A percentile compares a stretch with the other conserved stretches of the same genome.
phyloP scores from a whole-genome alignment of 495 filamentous ascomycete genomes.

The Baudoinia panamericana region DNA sequence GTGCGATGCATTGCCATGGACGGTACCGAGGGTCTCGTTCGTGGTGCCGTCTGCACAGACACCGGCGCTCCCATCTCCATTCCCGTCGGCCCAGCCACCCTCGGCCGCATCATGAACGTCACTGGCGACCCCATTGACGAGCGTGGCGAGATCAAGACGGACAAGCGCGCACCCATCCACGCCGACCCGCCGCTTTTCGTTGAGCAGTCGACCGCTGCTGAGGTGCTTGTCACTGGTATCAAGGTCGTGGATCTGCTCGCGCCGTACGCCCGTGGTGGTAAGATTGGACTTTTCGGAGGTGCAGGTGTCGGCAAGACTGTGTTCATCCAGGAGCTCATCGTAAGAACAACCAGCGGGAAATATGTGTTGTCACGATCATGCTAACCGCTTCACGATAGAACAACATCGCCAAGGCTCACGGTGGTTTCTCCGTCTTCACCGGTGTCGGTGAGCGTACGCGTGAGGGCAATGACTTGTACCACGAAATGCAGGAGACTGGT shows the following conservation, averaged over 20 bases:
- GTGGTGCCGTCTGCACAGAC: slow-evolving; percentile 71
- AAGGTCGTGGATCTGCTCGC: slow-evolving; percentile 98
- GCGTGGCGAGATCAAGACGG: slow-evolving; percentile 90
- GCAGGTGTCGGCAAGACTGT: slow-evolving; percentile 99
- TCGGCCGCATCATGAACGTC: slow-evolving; percentile 99
- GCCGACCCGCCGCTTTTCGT: slow-evolving; percentile 78
- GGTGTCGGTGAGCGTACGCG: slow-evolving; percentile 99
- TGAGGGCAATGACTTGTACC: slow-evolving; percentile 99
- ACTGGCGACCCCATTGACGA: slow-evolving; percentile 99
- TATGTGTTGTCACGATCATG: too few relatives aligned
- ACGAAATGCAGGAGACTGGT: slow-evolving; percentile 99
- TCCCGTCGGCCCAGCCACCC: slow-evolving; percentile 85
- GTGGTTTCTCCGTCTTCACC: slow-evolving; percentile 99
- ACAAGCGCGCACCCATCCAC: slow-evolving; percentile 81
- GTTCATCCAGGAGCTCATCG: slow-evolving; percentile 99
- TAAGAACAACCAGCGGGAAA: too few relatives aligned
- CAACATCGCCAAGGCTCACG: slow-evolving; percentile 99
- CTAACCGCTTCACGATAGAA: slow-evolving; percentile 40
- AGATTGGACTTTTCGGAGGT: slow-evolving; percentile 99
- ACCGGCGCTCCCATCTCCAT: slow-evolving; percentile 94
- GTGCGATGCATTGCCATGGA: slow-evolving; percentile 99
- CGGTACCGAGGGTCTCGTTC: slow-evolving; percentile 97
- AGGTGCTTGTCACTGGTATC: slow-evolving; percentile 97
- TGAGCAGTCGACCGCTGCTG: slow-evolving; percentile 89
- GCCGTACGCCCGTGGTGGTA: slow-evolving; percentile 99